Percentiles rank a stretch among this genome's conserved stretches.
phyloP scores from a whole-genome alignment of 1,139 yeast genomes.

The Yamadazyma pseudoaaseri region DNA sequence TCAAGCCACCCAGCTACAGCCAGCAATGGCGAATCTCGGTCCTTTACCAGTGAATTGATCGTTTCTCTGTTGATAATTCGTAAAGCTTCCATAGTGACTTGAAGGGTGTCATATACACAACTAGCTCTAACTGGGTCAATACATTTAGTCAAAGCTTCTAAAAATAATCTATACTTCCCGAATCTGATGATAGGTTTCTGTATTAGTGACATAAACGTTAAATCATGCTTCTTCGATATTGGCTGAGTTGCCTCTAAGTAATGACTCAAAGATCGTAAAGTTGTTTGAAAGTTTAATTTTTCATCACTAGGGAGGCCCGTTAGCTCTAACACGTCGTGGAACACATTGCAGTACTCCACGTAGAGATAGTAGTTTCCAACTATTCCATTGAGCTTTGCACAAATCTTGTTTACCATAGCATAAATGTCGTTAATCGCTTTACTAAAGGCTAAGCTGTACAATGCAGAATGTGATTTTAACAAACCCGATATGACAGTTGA shows the following conservation, averaged over 20 bases:
- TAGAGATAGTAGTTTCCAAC: constrained; percentile 22
- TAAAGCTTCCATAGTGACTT: constrained; percentile 21
- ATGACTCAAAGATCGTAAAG: constrained; percentile 16
- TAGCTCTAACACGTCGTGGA: constrained; percentile 37
- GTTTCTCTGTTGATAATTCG: constrained; percentile 25
- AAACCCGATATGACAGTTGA: constrained; percentile 6
- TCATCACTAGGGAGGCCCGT: constrained; percentile 16
- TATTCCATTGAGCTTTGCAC: background rate
- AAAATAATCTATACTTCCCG: constrained; percentile 48
- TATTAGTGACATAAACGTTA: constrained; percentile 49
- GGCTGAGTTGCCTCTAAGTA: constrained; percentile 47
- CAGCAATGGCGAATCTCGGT: too few species aligned
- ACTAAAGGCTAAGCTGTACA: background rate
- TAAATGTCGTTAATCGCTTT: background rate
- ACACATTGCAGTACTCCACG: constrained; percentile 42
- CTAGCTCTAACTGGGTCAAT: background rate
- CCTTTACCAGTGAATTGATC: too few species aligned
- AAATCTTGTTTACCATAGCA: constrained; percentile 2
- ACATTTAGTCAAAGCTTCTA: constrained; percentile 36
- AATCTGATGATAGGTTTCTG: constrained; percentile 56
- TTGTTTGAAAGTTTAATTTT: background rate
- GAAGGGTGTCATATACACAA: constrained; percentile 7
- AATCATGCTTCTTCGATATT: constrained; percentile 30
- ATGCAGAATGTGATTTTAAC: constrained; percentile 7
- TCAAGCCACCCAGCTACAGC: too few species aligned